phyloP scores from a whole-genome alignment of 352 stramenopile species.

The Thalassiosira pacifica region DNA sequence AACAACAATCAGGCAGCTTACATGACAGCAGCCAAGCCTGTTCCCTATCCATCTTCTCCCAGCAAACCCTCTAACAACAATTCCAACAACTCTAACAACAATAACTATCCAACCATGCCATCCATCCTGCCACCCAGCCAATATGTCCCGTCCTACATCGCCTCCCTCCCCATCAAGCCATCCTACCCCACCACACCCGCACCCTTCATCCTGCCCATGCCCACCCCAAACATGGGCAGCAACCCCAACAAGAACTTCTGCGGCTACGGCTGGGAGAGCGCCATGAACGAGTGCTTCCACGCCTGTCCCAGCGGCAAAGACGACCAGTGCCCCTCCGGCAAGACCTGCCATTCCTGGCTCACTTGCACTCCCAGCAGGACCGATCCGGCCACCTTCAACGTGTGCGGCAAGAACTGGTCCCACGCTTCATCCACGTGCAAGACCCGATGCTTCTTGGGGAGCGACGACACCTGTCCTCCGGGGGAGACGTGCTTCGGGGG shows the following conservation, averaged over 20 bases:
- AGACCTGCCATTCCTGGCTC: slow-evolving; percentile 54
- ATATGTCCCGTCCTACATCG: slow-evolving; percentile 41
- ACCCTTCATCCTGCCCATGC: slow-evolving; percentile 43
- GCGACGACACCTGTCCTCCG: slow-evolving; percentile 37
- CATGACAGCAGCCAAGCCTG: not conserved
- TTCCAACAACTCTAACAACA: not conserved
- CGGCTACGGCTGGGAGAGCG: slow-evolving; percentile 58
- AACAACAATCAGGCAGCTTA: not conserved
- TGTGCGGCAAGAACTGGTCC: slow-evolving; percentile 40
- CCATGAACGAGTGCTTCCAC: slow-evolving; percentile 55
- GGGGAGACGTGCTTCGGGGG: slow-evolving; percentile 51
- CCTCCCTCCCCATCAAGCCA: slow-evolving; percentile 40
- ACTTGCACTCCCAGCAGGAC: slow-evolving; percentile 16
- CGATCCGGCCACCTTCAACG: slow-evolving; percentile 51
- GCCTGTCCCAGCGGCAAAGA: slow-evolving; percentile 43
- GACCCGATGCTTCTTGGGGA: slow-evolving; percentile 47
- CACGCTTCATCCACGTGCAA: slow-evolving; percentile 40
- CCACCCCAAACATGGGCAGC: slow-evolving; percentile 34
- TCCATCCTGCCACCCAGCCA: not conserved
- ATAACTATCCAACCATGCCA: slow-evolving; percentile 7
- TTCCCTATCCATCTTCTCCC: not conserved
- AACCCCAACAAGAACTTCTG: slow-evolving; percentile 61
- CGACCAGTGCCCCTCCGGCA: slow-evolving; percentile 43
- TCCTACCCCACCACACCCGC: slow-evolving; percentile 31
- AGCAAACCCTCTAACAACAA: not conserved